Percentiles rank a stretch among this genome's conserved stretches.
phyloP scores from a whole-genome alignment of 768 basidiomycete genomes.

The Pleurotus djamor region DNA sequence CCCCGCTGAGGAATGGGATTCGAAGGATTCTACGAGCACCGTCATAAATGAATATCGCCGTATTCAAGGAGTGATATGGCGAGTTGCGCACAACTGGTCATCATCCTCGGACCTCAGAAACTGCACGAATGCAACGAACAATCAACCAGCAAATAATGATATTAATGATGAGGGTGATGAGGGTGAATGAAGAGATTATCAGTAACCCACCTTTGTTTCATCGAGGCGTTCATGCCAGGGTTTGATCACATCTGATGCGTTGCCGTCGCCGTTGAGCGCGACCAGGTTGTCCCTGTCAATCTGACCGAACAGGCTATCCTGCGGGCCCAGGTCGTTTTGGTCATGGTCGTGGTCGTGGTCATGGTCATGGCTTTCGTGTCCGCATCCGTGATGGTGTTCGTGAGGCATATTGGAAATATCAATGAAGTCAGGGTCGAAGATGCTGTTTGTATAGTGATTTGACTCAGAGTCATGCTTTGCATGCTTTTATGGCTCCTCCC shows the following conservation, averaged over 20 bases:
- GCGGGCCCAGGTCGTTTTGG: constrained; percentile 50
- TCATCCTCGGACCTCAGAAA: constrained; percentile 88
- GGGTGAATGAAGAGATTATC: not conserved
- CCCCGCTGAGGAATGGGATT: constrained; percentile 84
- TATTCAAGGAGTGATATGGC: not conserved
- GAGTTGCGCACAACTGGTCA: constrained; percentile 69
- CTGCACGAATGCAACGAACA: constrained; percentile 33
- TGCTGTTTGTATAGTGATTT: too few species aligned
- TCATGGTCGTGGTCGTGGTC: constrained; percentile 53
- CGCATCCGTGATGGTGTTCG: constrained; percentile 58
- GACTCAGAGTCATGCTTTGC: too few species aligned
- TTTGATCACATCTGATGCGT: constrained; percentile 69
- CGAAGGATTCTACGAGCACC: constrained; percentile 61
- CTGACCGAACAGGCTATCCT: constrained; percentile 69
- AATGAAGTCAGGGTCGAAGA: not conserved
- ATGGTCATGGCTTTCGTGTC: constrained; percentile 57
- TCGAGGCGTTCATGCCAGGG: constrained; percentile 81
- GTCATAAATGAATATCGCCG: not conserved
- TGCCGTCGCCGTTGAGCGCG: constrained; percentile 63
- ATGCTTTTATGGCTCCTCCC: too few species aligned
- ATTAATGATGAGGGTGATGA: too few species aligned
- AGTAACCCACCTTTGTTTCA: constrained; percentile 57
- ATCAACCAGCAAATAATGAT: constrained; percentile 2
- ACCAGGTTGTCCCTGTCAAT: constrained; percentile 82
- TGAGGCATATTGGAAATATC: constrained; percentile 15